Conservation (phyloP, 2,329 filamentous ascomycete species). For the Berkeleyomyces rouxiae region DNA sequence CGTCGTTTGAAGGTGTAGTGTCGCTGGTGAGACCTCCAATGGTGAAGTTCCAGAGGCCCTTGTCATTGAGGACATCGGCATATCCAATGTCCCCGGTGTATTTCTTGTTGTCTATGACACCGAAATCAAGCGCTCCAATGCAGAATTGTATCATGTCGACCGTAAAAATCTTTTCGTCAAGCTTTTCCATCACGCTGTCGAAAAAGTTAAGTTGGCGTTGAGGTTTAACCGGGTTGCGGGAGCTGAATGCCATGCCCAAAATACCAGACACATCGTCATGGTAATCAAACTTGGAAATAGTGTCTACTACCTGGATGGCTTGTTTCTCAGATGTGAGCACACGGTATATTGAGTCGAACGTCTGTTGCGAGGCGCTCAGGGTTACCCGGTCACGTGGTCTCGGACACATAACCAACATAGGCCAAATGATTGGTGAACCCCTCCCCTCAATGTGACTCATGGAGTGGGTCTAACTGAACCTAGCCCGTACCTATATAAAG, state of each 20-base stretch:
- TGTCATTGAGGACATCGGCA: conserved; percentile 36
- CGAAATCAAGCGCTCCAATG: conserved; percentile 57
- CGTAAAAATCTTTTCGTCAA: conserved; percentile 32
- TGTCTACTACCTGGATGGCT: conserved; percentile 24
- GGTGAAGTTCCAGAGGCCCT: conserved; percentile 31
- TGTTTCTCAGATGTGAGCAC: conserved; percentile 25
- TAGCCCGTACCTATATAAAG: too few relatives aligned
- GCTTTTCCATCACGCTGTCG: conserved; percentile 18
- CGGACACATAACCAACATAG: too few relatives aligned
- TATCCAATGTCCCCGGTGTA: conserved; percentile 45
- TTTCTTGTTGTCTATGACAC: conserved; percentile 46
- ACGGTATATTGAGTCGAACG: too few relatives aligned
- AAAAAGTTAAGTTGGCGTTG: conserved; percentile 28
- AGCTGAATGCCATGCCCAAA: conserved; percentile 14
- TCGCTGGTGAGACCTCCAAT: conserved; percentile 35
- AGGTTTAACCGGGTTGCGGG: conserved; percentile 28
- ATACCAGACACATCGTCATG: too few relatives aligned
- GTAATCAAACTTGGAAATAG: conserved; percentile 26
- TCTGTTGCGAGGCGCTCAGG: too few relatives aligned
- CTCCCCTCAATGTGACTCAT: too few relatives aligned
- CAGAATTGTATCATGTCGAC: conserved; percentile 45
- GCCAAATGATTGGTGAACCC: too few relatives aligned
- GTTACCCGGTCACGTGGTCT: too few relatives aligned
- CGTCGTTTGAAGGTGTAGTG: background rate
- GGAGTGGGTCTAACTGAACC: too few relatives aligned